A percentile compares a stretch with the other conserved stretches of the same genome.
Conservation (phyloP, 2,329 filamentous ascomycete genomes). For the Colletotrichum tanaceti region DNA sequence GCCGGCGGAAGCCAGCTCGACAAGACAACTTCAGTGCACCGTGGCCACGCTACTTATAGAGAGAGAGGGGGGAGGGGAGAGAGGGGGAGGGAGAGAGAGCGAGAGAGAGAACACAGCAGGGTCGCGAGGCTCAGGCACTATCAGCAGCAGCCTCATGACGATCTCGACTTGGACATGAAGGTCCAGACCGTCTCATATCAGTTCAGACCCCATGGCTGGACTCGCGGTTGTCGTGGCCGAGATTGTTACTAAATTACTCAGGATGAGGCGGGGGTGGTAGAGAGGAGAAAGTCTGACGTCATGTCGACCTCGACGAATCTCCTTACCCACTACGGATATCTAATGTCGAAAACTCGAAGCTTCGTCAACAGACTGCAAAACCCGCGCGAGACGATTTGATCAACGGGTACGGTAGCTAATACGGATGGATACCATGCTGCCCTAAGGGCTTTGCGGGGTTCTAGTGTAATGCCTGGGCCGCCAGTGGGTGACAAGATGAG, state of each 20-base stretch:
- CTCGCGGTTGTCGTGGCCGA: conserved; percentile 15
- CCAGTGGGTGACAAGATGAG: not conserved
- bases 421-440: too few species aligned
- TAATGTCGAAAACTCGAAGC: conserved; percentile 32
- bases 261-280: conserved; percentile 13
- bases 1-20: not conserved
- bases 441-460: not conserved
- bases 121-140: not conserved
- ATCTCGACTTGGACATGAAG: conserved; percentile 7
- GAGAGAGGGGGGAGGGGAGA: too few species aligned
- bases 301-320: conserved; percentile 20
- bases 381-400: conserved; percentile 8
- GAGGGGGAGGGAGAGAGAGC: too few species aligned
- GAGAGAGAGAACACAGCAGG: too few species aligned
- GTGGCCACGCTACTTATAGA: not conserved
- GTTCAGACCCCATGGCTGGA: not conserved
- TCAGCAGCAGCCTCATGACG: conserved; percentile 2
- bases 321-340: conserved; percentile 36
- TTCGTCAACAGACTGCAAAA: conserved; percentile 16
- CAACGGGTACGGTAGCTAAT: too few species aligned
- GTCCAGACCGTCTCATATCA: conserved; percentile 35
- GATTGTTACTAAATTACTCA: conserved; percentile 23
- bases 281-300: conserved; percentile 32
- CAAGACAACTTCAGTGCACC: not conserved
- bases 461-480: not conserved